A percentile compares a stretch with the other conserved stretches of the same genome.
Conservation (phyloP, 2,329 filamentous ascomycete species). For the Phyllosticta capitalensis region DNA sequence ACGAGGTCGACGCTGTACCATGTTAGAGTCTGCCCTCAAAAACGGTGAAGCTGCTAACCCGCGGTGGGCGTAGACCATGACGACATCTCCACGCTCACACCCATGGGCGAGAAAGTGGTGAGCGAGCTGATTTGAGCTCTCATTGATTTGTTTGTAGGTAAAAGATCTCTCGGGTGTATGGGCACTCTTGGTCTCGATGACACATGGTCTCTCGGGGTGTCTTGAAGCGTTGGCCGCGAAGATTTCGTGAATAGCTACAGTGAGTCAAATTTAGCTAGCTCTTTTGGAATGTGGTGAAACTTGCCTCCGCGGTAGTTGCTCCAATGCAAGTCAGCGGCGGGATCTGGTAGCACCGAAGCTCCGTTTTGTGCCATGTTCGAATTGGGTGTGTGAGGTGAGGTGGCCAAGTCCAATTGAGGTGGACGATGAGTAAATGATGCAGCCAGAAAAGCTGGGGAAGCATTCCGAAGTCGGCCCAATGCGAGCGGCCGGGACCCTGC, state of each 20-base stretch:
- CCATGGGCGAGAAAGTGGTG: constrained; percentile 69
- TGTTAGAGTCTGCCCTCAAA: background rate
- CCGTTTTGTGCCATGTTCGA: constrained; percentile 6
- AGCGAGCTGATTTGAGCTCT: constrained; percentile 71
- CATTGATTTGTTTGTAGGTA: constrained; percentile 78
- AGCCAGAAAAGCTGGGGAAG: constrained; percentile 10
- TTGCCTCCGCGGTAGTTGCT: constrained; percentile 46
- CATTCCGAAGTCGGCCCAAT: constrained; percentile 6
- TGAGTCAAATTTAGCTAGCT: background rate
- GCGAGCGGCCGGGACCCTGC: background rate
- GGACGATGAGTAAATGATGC: constrained; percentile 3
- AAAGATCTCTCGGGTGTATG: constrained; percentile 54
- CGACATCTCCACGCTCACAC: constrained; percentile 70
- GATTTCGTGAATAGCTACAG: constrained; percentile 55
- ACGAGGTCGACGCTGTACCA: constrained; percentile 54
- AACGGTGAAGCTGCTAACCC: constrained; percentile 26
- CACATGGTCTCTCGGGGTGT: constrained; percentile 59
- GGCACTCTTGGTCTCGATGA: constrained; percentile 53
- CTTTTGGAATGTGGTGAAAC: background rate
- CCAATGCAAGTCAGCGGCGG: constrained; percentile 59
- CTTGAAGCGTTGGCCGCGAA: constrained; percentile 57
- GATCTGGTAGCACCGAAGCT: constrained; percentile 45
- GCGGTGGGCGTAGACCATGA: constrained; percentile 85
- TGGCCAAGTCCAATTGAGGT: background rate
- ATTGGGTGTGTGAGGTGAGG: background rate